Percentiles rank a stretch among this genome's conserved stretches.
Conservation (phyloP, 192 early-diverging fungal species). For the Rhizophagus sp. region DNA sequence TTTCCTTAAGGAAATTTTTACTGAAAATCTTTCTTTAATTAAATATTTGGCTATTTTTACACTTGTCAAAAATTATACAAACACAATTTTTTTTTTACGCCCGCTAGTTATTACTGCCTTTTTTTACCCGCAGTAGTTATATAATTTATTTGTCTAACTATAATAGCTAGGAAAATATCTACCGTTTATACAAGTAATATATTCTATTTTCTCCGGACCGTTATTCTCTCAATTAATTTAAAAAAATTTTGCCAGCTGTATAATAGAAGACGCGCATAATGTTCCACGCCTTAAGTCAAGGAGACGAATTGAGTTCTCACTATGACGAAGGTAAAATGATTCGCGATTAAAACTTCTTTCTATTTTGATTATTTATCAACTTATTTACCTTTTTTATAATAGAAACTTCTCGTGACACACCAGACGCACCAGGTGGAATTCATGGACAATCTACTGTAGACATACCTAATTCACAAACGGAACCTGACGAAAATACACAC, state of each 20-base stretch:
- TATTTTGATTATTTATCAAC: neutral
- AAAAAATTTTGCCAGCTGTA: neutral
- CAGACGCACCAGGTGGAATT: neutral
- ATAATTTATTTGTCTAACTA: no score
- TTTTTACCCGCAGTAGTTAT: no score
- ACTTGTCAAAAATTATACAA: no score
- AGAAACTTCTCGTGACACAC: neutral
- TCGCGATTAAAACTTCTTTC: neutral
- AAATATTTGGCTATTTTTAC: no score
- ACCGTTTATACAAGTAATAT: no score
- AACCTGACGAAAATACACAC: slow-evolving; percentile 37
- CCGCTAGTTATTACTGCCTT: no score
- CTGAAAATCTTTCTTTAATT: no score
- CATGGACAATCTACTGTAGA: neutral
- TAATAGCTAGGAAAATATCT: no score
- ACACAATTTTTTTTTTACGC: no score
- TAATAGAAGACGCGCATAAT: neutral
- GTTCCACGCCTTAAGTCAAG: slow-evolving; percentile 11
- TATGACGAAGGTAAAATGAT: slow-evolving; percentile 7
- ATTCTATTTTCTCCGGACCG: no score
- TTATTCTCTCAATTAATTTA: no score
- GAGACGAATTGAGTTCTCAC: slow-evolving; percentile 13
- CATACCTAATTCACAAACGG: neutral
- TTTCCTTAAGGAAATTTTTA: no score
- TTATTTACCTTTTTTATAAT: neutral